A percentile compares a stretch with the other conserved stretches of the same genome.
Evolutionary conservation across 2,329 filamentous ascomycete genomes (phyloP).

Genomic region (Chaetomium globosum): DNA sequence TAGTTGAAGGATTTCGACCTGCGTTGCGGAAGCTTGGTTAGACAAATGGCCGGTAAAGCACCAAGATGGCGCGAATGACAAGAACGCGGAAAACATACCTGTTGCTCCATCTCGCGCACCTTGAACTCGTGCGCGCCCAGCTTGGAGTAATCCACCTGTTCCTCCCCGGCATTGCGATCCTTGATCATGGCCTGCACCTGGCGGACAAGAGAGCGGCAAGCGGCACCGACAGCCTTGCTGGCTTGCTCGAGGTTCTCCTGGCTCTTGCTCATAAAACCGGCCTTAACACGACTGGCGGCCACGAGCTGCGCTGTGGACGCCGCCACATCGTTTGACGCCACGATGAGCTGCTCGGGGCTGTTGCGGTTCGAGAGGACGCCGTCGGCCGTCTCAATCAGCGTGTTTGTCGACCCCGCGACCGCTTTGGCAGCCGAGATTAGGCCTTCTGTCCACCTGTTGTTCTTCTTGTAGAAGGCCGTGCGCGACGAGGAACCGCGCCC

Average conservation of each 20-base stretch:
- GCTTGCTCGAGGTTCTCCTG: constrained; percentile 90
- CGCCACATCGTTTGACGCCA: constrained; percentile 95
- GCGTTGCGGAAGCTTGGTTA: constrained; percentile 34
- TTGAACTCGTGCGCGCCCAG: constrained; percentile 96
- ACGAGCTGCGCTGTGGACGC: constrained; percentile 96
- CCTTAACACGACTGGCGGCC: constrained; percentile 93
- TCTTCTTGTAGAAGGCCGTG: constrained; percentile 99
- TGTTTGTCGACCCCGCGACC: constrained; percentile 90
- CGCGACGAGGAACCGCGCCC: constrained; percentile 83
- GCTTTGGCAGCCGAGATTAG: constrained; percentile 97
- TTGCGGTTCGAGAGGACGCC: constrained; percentile 90
- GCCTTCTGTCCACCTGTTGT: constrained; percentile 98
- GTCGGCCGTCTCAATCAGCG: constrained; percentile 95
- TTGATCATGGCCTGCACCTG: constrained; percentile 95
- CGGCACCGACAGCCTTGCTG: constrained; percentile 87
- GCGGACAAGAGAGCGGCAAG: constrained; percentile 82
- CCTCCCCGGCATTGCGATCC: constrained; percentile 78
- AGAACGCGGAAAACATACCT: constrained; percentile 63
- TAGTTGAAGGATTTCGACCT: constrained; percentile 96
- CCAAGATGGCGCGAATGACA: not conserved
- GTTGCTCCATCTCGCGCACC: constrained; percentile 98
- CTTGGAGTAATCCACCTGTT: constrained; percentile 83
- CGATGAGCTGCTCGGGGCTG: constrained; percentile 94
- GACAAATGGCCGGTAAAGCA: constrained; percentile 12
- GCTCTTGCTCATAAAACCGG: constrained; percentile 95